Evolutionary conservation across 2,329 filamentous ascomycete genomes (phyloP), one percentile per base, ranked within the genome.

Genomic region (Ploettnerulaceae sp.): DNA sequence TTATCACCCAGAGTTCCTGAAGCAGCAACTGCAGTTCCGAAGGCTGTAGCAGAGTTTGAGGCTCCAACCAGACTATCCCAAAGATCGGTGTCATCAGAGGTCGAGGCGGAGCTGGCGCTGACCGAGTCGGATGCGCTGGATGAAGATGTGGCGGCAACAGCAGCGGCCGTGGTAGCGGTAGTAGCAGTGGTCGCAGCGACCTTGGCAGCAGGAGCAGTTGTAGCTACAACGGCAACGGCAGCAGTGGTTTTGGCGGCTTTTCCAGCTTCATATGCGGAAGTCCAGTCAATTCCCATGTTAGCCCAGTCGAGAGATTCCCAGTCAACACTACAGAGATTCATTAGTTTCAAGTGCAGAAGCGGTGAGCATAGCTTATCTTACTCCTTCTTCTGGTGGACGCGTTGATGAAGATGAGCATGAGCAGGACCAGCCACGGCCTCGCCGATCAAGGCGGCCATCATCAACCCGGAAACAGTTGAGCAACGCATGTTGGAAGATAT

Each of bases 381-480:
- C 61, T 57, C 53, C 41, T 59, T 61, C 57, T 63, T 63, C 41
- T 59, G 45, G 40, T 64, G 61, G 5, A 42, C 44, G 34, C 54
- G 51, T 32, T 52, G 55, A 42, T 63, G 61, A 15, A 56, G 38
- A 45, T 63, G 61, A 24, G 41, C 47, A 47, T 62, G 59, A 26
- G 59, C 49, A 49, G 61, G 61, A 28, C 58, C 54, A 49, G 60
- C 61, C 47, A 64, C 43, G 45, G 51, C 57, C 47, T 61, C 60
- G 43, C 56, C 51, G 46, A 62, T 45, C 51, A 63, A 41, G 50
- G 59, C 60, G 37, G 57, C 58, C 53, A 64, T 20, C 35, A 63
- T 33, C 40, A 61, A 41, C 6, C 52, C 54, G 48, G 56, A 51
- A 35, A 57, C 48, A 47, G 59, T 56, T 45, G 59, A 55, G 53